phyloP scores from a whole-genome alignment of 2,329 filamentous ascomycete species.

The Teratosphaeria zuluensis region DNA sequence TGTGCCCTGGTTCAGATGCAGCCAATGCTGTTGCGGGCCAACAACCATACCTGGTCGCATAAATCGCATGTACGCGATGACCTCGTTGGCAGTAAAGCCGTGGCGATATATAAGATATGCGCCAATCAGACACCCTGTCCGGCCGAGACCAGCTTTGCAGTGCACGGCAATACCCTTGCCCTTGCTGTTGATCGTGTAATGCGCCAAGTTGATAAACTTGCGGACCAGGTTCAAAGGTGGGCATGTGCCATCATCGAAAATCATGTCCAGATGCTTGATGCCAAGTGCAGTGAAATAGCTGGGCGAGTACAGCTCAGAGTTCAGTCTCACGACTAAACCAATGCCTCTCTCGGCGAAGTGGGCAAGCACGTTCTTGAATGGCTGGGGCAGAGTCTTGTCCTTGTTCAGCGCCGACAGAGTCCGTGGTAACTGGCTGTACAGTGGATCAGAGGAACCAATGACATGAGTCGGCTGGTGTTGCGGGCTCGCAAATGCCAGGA shows the following conservation, averaged over 20 bases:
- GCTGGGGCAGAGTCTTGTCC: slow-evolving; percentile 58
- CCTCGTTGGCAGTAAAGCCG: slow-evolving; percentile 79
- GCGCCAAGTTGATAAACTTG: slow-evolving; percentile 88
- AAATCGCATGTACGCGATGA: slow-evolving; percentile 94
- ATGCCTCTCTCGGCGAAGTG: slow-evolving; percentile 86
- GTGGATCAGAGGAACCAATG: slow-evolving; percentile 61
- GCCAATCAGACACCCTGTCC: slow-evolving; percentile 92
- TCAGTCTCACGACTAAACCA: slow-evolving; percentile 86
- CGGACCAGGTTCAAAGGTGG: slow-evolving; percentile 80
- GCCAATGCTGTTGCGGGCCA: slow-evolving; percentile 96
- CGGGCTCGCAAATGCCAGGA: slow-evolving; percentile 92
- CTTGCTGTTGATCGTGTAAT: slow-evolving; percentile 76
- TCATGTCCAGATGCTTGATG: slow-evolving; percentile 97
- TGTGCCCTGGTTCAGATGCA: slow-evolving; percentile 89
- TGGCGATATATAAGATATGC: slow-evolving; percentile 96
- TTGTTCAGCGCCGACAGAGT: slow-evolving; percentile 63
- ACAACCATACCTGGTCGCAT: slow-evolving; percentile 99
- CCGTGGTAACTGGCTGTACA: slow-evolving; percentile 65
- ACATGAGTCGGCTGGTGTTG: slow-evolving; percentile 69
- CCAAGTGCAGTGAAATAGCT: slow-evolving; percentile 95
- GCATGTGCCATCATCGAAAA: slow-evolving; percentile 97
- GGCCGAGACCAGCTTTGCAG: slow-evolving; percentile 93
- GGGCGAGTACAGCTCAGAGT: slow-evolving; percentile 90
- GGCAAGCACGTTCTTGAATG: slow-evolving; percentile 90
- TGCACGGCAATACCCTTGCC: slow-evolving; percentile 94